phyloP scores from a whole-genome alignment of 257 asterid genomes.

The Sherardia arvensis region DNA sequence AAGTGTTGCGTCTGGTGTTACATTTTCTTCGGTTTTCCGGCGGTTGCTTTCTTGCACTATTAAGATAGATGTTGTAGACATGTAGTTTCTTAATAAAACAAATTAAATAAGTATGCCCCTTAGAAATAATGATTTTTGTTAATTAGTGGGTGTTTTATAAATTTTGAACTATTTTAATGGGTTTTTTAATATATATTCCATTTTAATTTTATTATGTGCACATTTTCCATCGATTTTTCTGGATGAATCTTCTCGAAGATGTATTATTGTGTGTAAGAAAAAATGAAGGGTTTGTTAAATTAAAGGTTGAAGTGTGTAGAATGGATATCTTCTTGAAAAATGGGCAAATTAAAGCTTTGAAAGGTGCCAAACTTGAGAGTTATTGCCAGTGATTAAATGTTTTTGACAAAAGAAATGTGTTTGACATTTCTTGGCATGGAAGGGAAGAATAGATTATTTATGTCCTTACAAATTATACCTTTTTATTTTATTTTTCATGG shows the following conservation, averaged over 20 bases:
- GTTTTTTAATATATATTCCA: background rate
- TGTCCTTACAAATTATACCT: background rate
- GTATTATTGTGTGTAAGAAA: background rate
- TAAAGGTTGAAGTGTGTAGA: too few relatives aligned
- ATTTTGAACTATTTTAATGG: background rate
- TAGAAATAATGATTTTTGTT: background rate
- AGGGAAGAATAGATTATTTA: background rate
- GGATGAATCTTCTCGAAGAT: background rate
- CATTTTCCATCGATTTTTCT: background rate
- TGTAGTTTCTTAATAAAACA: slow-evolving; percentile 19
- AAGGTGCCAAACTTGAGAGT: slow-evolving; percentile 6
- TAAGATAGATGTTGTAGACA: slow-evolving; percentile 48
- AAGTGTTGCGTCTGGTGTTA: slow-evolving; percentile 26
- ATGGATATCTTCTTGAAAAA: background rate
- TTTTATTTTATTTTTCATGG: background rate
- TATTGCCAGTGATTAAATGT: background rate
- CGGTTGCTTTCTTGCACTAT: slow-evolving; percentile 71
- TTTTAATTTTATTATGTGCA: background rate
- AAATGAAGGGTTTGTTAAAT: background rate
- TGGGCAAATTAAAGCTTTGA: background rate
- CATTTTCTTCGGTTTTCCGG: slow-evolving; percentile 51
- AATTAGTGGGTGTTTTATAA: background rate
- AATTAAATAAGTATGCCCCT: background rate
- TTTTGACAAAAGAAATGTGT: too few relatives aligned
- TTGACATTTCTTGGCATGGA: background rate